These are phyloP conservation scores for Emericellopsis cladophorae DNA, from an alignment of 2,329 filamentous ascomycete genomes.

Conservation along the genomic window DNA sequence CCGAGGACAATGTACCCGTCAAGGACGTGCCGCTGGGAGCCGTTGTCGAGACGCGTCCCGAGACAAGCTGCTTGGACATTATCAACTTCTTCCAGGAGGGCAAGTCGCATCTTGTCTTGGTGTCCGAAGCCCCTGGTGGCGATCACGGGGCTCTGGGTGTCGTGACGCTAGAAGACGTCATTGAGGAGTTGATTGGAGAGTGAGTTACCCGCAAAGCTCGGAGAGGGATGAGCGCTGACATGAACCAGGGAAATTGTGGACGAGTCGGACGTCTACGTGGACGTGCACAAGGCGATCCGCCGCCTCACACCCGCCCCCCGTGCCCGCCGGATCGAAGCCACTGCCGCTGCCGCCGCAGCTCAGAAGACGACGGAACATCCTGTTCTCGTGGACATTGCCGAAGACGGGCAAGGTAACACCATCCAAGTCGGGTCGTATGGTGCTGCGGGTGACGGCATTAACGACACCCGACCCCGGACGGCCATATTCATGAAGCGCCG, in stretches of 20 bases:
- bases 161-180: slow-evolving; percentile 93
- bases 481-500: slow-evolving; percentile 49
- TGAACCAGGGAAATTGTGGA: slow-evolving; percentile 83
- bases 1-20: slow-evolving; percentile 78
- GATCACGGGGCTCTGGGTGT: slow-evolving; percentile 84
- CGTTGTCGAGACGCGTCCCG: slow-evolving; percentile 83
- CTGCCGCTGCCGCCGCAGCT: slow-evolving; percentile 15
- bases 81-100: slow-evolving; percentile 99
- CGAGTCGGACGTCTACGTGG: slow-evolving; percentile 95
- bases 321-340: slow-evolving; percentile 38
- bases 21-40: slow-evolving; percentile 87
- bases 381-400: slow-evolving; percentile 23
- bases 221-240: slow-evolving; percentile 5
- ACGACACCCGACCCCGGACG: slow-evolving; percentile 34
- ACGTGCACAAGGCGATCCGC: slow-evolving; percentile 95
- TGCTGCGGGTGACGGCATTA: slow-evolving; percentile 13
- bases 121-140: slow-evolving; percentile 82
- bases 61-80: slow-evolving; percentile 95
- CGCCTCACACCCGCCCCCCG: slow-evolving; percentile 77
- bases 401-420: slow-evolving; percentile 23
- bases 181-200: slow-evolving; percentile 97
- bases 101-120: slow-evolving; percentile 96
- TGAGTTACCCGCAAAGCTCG: slow-evolving; percentile 32
- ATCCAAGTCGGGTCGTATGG: slow-evolving; percentile 21
- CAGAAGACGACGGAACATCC: slow-evolving; percentile 16